Evolutionary conservation across 2,329 filamentous ascomycete species (phyloP), one percentile per base, ranked within the genome.

Genomic region (Metarhizium humberi): DNA sequence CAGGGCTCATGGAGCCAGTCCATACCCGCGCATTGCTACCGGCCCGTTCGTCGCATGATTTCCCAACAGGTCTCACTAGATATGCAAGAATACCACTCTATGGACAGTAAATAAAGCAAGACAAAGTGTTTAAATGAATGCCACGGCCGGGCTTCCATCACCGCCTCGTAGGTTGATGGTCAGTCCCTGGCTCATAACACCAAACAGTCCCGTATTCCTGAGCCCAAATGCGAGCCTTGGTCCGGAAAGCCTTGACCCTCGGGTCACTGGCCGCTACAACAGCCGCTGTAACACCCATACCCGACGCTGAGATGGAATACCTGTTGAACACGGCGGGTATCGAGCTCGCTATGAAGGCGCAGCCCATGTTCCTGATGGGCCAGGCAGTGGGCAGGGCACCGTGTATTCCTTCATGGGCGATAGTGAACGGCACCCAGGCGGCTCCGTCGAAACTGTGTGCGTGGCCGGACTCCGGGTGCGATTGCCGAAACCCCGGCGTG

Each of bases 351-450:
- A 58, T 64, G 54, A 64, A 58, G 34, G 64, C 64, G 3, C 61
- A 61, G 52, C 67, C 67, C 29, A 68, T 70, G 64, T 70, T 64
- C 56, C 68, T 69, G 60, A 70, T 70, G 52, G 64, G 64, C 34
- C 64, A 69, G 55, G 62, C 68, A 40, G 53, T 65, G 55, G 61
- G 63, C 18, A 54, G 62, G 6, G 63, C 62, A 3, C 66, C 77
- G 13, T 78, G 77, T 66, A 74, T 78, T 64, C 77, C 78, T 55
- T 81, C 78, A 56, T 73, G 75, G 61, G 78, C 77, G 43, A 69
- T 78, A 32, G 67, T 56, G 13, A 69, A 75, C 30, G 60, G 77
- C 18, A 67, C 75, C 46, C 76, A 80, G 63, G 71, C 71, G 4
- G 63, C 67, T 0, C 60, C 67, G 0, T 69, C 65, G 2, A 54